Evolutionary conservation across 441 rosid species (phyloP), one percentile per base, ranked within the genome.

Genomic region (Gossypium schwendimanii): DNA sequence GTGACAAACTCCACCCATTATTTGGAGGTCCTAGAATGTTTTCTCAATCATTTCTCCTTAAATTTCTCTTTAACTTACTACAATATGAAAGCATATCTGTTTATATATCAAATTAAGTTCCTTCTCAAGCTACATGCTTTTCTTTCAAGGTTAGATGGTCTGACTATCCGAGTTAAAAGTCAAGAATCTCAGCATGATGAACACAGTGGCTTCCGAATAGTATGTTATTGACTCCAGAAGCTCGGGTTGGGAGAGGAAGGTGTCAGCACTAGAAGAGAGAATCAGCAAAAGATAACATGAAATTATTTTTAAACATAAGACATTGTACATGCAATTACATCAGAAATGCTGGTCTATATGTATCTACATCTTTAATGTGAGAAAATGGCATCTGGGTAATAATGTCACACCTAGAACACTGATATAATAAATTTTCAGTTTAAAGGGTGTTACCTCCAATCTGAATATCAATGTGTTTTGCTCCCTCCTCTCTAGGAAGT

Each of bases 401-500:
- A 21, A 14, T 45, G 11, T 21, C 20, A 45, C 33, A 31, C 18
- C 4, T 26, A 24, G 6, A 24, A 4, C 53, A 44, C 18, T 21
- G 36, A 47, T 21, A 33, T 3, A 20, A 17, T 54, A 57, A 41
- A 55, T 2, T 18, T 63, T 21, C 6, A 39, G 9, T 36, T 2
- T 20, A 63, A 18, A 23, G 59, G 33, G 12, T 26, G 6, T 74
- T 82, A 94, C 97, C 95, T 89, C 72, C 83, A 78, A 70, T 77
- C 75, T 33, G 77, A 77, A 74, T 44, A 70, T 80, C 78, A 7
- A 76, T 76, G 64, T 75, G 77, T 20, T 79, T 78, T 71, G 78
- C 73, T 68, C 76, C 83, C 63, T 81, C 84, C 53, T 79, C 71
- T 17, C 45, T 41, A 41, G 80, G 68, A 28, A 70, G 69, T 66